Base-by-base conservation (phyloP, 2,329 filamentous ascomycete species). In the Elsinoe australis region DNA sequence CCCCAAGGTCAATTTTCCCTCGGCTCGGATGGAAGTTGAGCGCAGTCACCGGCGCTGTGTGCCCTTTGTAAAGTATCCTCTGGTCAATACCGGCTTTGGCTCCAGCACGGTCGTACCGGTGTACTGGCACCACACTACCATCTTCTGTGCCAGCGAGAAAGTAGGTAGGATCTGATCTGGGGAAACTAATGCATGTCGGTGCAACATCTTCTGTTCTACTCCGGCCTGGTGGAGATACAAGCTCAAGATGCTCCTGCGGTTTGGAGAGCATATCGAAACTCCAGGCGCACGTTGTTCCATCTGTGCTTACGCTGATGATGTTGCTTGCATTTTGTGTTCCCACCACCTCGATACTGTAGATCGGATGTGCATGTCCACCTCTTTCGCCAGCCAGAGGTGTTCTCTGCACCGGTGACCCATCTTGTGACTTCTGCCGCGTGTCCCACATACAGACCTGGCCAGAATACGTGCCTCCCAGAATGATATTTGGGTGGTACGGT, bases 271-370 rank as follows among this genome's bases (percentile, higher is more conserved):
- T 96, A 65, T 98, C 94, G 54, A 95, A 87, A 49, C 86, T 89
- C 92, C 92, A 98, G 39, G 89, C 87, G 65, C 92, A 98, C 33
- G 96, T 87, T 7, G 94, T 87, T 48, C 92, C 92, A 61, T 98
- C 92, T 0, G 92, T 98, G 1, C 88, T 95, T 64, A 87, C 90
- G 26, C 89, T 95, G 58, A 98, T 85, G 63, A 98, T 95, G 66
- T 96, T 98, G 71, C 95, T 95, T 51, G 92, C 92, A 64, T 98
- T 98, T 62, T 96, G 92, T 0, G 94, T 98, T 54, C 92, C 92
- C 42, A 98, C 87, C 49, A 98, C 94, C 53, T 92, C 86, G 50
- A 98, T 80, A 31, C 85, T 88, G 71, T 98, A 98, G 54, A 98
- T 85, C 0, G 92, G 92, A 61, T 98, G 92, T 5, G 92, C 94